Evolutionary conservation across 352 stramenopile genomes (phyloP).

Genomic region (Globisporangium radiosum): DNA sequence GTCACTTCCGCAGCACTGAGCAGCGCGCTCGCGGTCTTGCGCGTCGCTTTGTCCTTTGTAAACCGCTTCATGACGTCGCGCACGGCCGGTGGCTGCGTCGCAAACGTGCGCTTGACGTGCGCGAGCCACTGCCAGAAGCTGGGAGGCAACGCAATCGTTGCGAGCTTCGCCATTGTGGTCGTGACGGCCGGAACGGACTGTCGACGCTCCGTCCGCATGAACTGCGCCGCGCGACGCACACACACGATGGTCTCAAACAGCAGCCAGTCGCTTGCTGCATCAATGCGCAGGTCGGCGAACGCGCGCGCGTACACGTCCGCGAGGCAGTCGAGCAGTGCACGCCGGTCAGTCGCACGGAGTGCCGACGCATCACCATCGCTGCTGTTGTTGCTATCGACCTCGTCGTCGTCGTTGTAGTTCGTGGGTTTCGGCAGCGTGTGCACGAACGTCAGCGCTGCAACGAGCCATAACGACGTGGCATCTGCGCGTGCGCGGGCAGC

Average conservation of each 20-base stretch:
- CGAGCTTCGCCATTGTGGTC: constrained; percentile 36
- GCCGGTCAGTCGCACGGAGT: constrained; percentile 21
- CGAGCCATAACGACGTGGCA: constrained; percentile 24
- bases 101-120: constrained; percentile 30
- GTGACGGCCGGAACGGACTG: constrained; percentile 33
- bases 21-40: constrained; percentile 38
- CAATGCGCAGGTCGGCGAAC: constrained; percentile 20
- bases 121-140: constrained; percentile 45
- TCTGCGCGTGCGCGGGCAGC: constrained; percentile 27
- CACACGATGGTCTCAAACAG: constrained; percentile 30
- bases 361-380: constrained; percentile 30
- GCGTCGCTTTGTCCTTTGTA: constrained; percentile 18
- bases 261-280: constrained; percentile 13
- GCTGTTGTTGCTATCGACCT: too few species aligned
- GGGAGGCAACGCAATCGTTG: constrained; percentile 29
- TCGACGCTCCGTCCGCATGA: constrained; percentile 47
- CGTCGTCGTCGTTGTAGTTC: constrained; percentile 22
- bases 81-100: constrained; percentile 10
- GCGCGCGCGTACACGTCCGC: constrained; percentile 44
- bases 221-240: constrained; percentile 43
- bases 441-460: constrained; percentile 32
- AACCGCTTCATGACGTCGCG: constrained; percentile 25
- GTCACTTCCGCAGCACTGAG: constrained; percentile 39
- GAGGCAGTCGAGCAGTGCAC: constrained; percentile 37
- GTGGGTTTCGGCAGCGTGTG: constrained; percentile 33